A percentile compares a stretch with the other conserved stretches of the same genome.
Conservation (phyloP, 345 rosid genomes). For the Sisymbrium irio region DNA sequence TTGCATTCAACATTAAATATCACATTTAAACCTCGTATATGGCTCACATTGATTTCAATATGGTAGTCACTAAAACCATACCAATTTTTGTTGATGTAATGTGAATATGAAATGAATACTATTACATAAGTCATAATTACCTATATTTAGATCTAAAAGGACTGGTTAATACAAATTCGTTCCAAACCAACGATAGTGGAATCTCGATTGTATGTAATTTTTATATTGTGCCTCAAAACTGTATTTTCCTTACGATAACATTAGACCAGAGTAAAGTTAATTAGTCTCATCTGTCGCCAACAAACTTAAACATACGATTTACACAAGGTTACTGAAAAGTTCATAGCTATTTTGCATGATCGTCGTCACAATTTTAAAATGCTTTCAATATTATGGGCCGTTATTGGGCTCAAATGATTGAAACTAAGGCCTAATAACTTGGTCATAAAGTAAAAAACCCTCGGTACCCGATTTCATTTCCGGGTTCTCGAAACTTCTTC, state of each 20-base stretch:
- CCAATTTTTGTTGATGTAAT: background rate
- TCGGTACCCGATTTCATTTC: background rate
- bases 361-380: background rate
- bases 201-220: too few relatives aligned
- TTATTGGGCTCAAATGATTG: background rate
- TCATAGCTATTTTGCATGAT: background rate
- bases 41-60: background rate
- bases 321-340: background rate
- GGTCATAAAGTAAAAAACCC: conserved; percentile 14
- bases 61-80: background rate
- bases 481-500: conserved; percentile 20
- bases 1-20: background rate
- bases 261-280: too few relatives aligned
- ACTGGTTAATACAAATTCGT: background rate
- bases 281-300: too few relatives aligned
- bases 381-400: background rate
- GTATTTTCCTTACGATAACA: too few relatives aligned
- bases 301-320: too few relatives aligned
- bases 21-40: background rate
- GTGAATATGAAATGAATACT: background rate
- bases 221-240: too few relatives aligned
- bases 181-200: too few relatives aligned
- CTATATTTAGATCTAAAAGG: background rate
- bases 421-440: conserved; percentile 7
- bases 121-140: background rate